Base-by-base conservation (phyloP, 176 grass and related monocot species). In the Carex cristatella region DNA sequence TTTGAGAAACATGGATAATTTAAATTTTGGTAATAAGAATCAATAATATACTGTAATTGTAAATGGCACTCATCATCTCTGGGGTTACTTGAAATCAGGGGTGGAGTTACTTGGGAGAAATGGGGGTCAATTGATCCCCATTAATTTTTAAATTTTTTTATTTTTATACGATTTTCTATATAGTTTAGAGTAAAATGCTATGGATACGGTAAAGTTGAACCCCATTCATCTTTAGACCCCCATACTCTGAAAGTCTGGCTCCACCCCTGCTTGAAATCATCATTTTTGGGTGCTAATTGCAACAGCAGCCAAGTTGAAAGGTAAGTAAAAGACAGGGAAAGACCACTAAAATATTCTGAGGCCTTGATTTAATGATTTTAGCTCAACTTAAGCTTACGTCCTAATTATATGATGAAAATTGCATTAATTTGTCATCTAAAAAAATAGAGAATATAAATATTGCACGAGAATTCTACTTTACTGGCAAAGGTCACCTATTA, bases 1-100 rank as follows among this genome's bases (percentile, higher is more conserved):
- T 79, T 53, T 83, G 28, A 84, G 49, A 69, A 89, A 33, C 19
- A 27, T 82, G 27, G 46, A 81, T 44, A 30, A 59, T 18, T 54
- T 10, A 46, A 53, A 51, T 32, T 30, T 73, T 14, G 38, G 18
- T 11, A 60, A 75, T 75, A 75, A 75, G 23, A 53, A 76, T 9
- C 4, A 55, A 7, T 15, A 56, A 15, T 55, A 54, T 27, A 56
- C 48, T 30, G 27, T 56, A 55, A 77, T 77, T 56, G 49, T 31
- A 32, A 31, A 54, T 31, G 49, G 49, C 4, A 23, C 31, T 77
- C 73, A 77, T 10, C 67, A 69, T 42, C 12, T 18, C 14, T 69
- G 35, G 13, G 37, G 67, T 38, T 7, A 38, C 4, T 7, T 16
- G 31, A 31, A 23, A 23, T 35, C 33, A 35, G 33, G 3, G 33